Conservation (phyloP, 495 filamentous ascomycete species). For the Aspergillus avenaceus region DNA sequence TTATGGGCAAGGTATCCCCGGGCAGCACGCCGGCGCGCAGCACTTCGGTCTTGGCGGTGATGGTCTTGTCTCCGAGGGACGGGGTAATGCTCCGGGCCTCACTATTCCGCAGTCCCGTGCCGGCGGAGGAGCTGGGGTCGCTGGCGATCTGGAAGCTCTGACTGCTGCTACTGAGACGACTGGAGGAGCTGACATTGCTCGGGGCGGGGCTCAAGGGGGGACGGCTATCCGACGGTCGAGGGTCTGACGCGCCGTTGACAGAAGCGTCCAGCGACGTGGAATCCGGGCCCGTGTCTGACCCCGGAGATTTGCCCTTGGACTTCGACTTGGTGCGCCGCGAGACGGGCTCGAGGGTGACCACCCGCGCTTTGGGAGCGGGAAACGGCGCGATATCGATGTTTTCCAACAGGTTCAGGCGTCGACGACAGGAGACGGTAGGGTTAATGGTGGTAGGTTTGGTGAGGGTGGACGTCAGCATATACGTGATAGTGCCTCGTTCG, state of each 20-base stretch:
- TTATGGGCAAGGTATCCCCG: conserved; percentile 77
- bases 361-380: conserved; percentile 58
- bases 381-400: conserved; percentile 59
- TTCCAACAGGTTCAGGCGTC: conserved; percentile 75
- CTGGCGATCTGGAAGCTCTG: conserved; percentile 47
- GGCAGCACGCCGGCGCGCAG: conserved; percentile 78
- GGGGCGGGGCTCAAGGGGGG: conserved; percentile 53
- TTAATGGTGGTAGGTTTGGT: conserved; percentile 87
- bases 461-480: conserved; percentile 82
- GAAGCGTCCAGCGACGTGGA: conserved; percentile 31
- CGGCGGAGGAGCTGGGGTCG: conserved; percentile 33
- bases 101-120: conserved; percentile 36
- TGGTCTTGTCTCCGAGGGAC: conserved; percentile 56
- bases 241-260: conserved; percentile 15
- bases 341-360: conserved; percentile 77
- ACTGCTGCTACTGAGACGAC: conserved; percentile 55
- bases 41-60: conserved; percentile 82
- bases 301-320: conserved; percentile 30
- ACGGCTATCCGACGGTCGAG: conserved; percentile 22
- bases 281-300: conserved; percentile 34
- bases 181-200: conserved; percentile 63
- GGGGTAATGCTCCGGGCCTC: conserved; percentile 39
- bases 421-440: conserved; percentile 70
- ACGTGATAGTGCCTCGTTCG: conserved; percentile 88
- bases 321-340: conserved; percentile 51